phyloP scores from a whole-genome alignment of 306 rosid genomes.

The Dryas drummondii region DNA sequence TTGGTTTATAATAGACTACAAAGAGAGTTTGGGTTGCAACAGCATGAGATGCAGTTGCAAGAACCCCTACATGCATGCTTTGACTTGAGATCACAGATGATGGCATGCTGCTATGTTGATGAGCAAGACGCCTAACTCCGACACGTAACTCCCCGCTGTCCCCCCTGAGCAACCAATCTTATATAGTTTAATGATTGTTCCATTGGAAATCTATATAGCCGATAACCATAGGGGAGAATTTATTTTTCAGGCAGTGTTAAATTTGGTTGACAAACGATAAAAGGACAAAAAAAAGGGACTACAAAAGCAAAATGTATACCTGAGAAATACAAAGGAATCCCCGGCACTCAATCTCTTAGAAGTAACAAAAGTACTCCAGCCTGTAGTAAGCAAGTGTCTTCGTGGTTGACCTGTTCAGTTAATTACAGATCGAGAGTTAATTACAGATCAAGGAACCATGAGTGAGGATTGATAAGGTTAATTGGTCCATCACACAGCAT shows the following conservation, averaged over 20 bases:
- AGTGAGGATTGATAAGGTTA: slow-evolving; percentile 5
- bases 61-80: slow-evolving; percentile 97
- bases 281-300: slow-evolving; percentile 7
- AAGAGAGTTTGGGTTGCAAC: slow-evolving; percentile 75
- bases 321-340: slow-evolving; percentile 84
- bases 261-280: neutral
- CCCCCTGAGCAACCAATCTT: slow-evolving; percentile 52
- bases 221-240: neutral
- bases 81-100: slow-evolving; percentile 91
- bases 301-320: slow-evolving; percentile 36
- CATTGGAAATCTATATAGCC: neutral
- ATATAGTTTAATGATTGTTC: slow-evolving; percentile 24
- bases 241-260: neutral
- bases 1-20: slow-evolving; percentile 81
- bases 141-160: slow-evolving; percentile 74
- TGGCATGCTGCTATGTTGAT: slow-evolving; percentile 82
- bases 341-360: slow-evolving; percentile 93
- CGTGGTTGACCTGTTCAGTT: slow-evolving; percentile 85
- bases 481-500: neutral
- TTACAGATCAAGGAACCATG: slow-evolving; percentile 4
- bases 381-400: slow-evolving; percentile 93
- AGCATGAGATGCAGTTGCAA: slow-evolving; percentile 97
- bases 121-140: slow-evolving; percentile 83
- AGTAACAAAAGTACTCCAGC: slow-evolving; percentile 96
- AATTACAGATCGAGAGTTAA: slow-evolving; percentile 20